Base-by-base conservation (phyloP, 257 asterid species). In the Solanum neorickii region DNA sequence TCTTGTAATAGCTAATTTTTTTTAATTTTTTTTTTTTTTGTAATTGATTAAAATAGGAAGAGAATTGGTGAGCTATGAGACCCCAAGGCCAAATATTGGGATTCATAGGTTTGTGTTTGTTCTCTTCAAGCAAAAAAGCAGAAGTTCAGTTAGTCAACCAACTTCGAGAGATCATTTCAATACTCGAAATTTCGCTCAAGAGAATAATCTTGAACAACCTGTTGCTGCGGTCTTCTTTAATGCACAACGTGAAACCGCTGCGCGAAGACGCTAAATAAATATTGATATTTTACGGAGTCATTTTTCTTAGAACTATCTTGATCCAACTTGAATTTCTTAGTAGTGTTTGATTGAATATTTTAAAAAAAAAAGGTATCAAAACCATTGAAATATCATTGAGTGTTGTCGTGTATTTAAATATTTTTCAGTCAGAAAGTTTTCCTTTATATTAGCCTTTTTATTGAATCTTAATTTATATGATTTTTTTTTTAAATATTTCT, bases 201-300 rank as follows among this genome's bases (percentile, higher is more conserved):
- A 93, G 11, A 94, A 96, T 37, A 92, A 92, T 9, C 95, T 96
- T 6, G 98, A 94, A 49, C 92, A 88, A 86, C 99, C 99, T 12
- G 96, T 96, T 70, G 98, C 98, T 74, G 97, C 98, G 46, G 95
- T 96, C 47, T 96, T 94, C 95, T 96, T 96, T 95, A 96, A 94
- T 18, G 96, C 98, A 1, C 98, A 95, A 91, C 90, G 98, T 2
- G 99, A 95, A 88, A 96, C 98, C 23, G 99, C 99, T 25, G 97
- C 98, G 39, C 88, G 99, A 27, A 93, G 93, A 69, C 99, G 99
- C 88, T 94, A 89, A 59, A 5, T 11, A 73, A 35, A 78, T 14
- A 42, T 3, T 76, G 3, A 76, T 42, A 15, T 77, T 77, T 7
- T 0, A 3, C 15, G 0, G 1, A 14, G 69, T 47, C 5, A 47